Base-by-base conservation (phyloP, 352 stramenopile genomes). In the Phytophthora pisi region DNA sequence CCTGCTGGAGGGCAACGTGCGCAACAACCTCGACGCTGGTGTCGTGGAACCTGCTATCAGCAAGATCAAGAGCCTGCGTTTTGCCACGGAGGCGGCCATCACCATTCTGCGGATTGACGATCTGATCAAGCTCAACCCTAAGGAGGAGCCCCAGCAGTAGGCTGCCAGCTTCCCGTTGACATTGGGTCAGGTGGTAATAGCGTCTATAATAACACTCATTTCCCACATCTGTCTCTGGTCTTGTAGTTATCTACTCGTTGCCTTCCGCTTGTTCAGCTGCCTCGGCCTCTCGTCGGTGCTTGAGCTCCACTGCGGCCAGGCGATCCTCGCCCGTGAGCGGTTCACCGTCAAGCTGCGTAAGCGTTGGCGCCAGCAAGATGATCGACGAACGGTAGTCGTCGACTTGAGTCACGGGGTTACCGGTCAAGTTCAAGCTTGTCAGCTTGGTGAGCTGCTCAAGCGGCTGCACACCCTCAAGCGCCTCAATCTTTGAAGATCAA, bases 71-170 rank as follows among this genome's bases (percentile, higher is more conserved):
- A 98, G 90, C 75, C 82, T 99, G 65, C 89, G 98, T 69, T 99
- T 99, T 87, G 98, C 98, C 18, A 99, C 97, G 5, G 98, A 99
- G 69, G 97, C 98, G 36, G 97, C 97, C 49, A 99, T 99, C 82
- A 99, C 98, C 36, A 99, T 99, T 87, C 76, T 99, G 61, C 92
- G 98, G 79, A 99, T 99, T 79, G 98, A 99, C 86, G 97, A 99
- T 84, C 93, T 98, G 77, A 99, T 99, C 75, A 98, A 97, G 72
- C 84, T 99, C 57, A 97, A 97, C 84, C 88, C 86, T 31, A 95
- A 95, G 81, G 79, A 95, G 78, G 82, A 95, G 53, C 67, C 73
- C 51, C 74, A 90, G 64, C 84, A 95, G 69, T 96, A 92, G 77
- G 61, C 53, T 66, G 57, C 57, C 42, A 72, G 61, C 45, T 67